Evolutionary conservation across 306 rosid species (phyloP), one percentile per base, ranked within the genome.

Genomic region (Pyrus bretschneideri): DNA sequence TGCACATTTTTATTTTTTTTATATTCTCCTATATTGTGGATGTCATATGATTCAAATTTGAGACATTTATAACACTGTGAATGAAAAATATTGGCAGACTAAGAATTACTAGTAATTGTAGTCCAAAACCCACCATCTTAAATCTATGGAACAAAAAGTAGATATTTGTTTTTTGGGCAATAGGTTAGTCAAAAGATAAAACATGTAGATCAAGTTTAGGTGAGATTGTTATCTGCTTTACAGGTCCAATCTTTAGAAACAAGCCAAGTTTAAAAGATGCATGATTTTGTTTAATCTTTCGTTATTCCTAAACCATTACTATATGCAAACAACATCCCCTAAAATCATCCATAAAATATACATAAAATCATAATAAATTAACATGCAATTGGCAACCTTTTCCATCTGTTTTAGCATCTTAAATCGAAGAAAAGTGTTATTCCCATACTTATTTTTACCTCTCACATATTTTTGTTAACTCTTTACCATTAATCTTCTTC

Each of bases 181-280:
- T 71, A 62, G 35, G 67, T 9, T 18, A 33, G 46, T 33, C 70
- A 21, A 68, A 75, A 75, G 70, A 71, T 78, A 40, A 40, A 27
- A 38, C 59, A 27, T 46, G 17, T 38, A 18, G 18, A 63, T 63
- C 52, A 6, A 65, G 14, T 30, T 65, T 52, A 18, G 46, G 72
- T 54, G 60, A 33, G 67, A 52, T 67, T 35, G 21, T 64, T 64
- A 7, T 72, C 38, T 15, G n/a, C 69, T 72, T 65, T 54, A 17
- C 23, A 58, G 69, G 49, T 73, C 78, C 70, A 79, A 70, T 79
- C 89, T 78, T 84, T 68, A 72, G 63, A 78, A 74, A 76, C 81
- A 86, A 81, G 81, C 51, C 71, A 84, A 73, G 33, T 71, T 51
- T 1, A 44, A 45, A 15, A 69, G 57, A 42, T 23, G 35, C 22